Evolutionary conservation across 1,284 basidiomycete species (phyloP).

Genomic region (Malassezia nana): DNA sequence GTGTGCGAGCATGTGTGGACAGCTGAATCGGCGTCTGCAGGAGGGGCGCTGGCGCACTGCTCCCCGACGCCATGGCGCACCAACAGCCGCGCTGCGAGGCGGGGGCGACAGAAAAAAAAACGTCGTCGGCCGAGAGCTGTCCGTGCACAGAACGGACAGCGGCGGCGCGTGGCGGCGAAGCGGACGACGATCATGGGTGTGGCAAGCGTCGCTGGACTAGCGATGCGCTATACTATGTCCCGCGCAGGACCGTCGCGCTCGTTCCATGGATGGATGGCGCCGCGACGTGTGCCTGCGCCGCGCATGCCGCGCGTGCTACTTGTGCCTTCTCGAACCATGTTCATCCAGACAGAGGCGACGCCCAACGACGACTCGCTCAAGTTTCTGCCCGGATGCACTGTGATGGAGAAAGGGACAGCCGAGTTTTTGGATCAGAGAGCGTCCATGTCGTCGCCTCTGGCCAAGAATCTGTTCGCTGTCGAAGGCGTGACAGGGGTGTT

Average conservation of each 20-base stretch:
- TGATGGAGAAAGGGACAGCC: slow-evolving; percentile 71
- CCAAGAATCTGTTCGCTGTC: slow-evolving; percentile 81
- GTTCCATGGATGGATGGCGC: neutral
- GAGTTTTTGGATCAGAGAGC: slow-evolving; percentile 73
- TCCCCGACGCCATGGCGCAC: neutral
- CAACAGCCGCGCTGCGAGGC: neutral
- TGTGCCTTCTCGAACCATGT: slow-evolving; percentile 35
- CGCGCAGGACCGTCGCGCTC: neutral
- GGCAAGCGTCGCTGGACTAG: neutral
- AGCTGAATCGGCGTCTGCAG: slow-evolving; percentile 19
- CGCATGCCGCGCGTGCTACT: slow-evolving; percentile 64
- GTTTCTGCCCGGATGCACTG: slow-evolving; percentile 83
- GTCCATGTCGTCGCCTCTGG: slow-evolving; percentile 65
- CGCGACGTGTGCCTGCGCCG: neutral
- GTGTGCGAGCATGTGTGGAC: slow-evolving; percentile 4
- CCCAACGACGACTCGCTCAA: slow-evolving; percentile 96
- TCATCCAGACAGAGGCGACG: slow-evolving; percentile 68
- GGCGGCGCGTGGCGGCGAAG: neutral
- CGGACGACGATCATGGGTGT: neutral
- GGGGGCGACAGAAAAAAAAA: neutral
- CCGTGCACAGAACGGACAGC: too few species aligned
- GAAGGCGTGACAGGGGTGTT: slow-evolving; percentile 81
- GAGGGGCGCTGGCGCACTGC: slow-evolving; percentile 7
- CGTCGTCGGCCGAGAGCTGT: slow-evolving; percentile 13
- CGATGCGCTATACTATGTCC: neutral